Evolutionary conservation across 495 filamentous ascomycete genomes (phyloP).

Genomic region (Trichoderma orchidacearum): DNA sequence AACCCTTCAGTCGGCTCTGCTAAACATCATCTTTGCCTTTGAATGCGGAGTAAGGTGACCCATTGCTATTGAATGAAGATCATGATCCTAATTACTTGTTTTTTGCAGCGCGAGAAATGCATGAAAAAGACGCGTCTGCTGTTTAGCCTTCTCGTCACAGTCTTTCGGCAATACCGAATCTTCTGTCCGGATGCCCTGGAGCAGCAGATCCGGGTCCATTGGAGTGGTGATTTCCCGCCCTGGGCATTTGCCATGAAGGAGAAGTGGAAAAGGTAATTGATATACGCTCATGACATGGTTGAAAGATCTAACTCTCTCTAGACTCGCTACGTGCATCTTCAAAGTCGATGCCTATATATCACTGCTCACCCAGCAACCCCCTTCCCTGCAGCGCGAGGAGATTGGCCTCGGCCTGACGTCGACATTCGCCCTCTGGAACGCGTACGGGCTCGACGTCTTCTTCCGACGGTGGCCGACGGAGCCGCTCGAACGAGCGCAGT

Average conservation of each 20-base stretch:
- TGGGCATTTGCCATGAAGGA: neutral
- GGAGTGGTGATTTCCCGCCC: neutral
- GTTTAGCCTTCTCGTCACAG: neutral
- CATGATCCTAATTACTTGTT: neutral
- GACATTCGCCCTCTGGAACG: conserved; percentile 8
- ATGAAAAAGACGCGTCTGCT: neutral
- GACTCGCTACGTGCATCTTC: conserved; percentile 10
- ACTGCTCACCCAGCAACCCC: conserved; percentile 9
- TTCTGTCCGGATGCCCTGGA: neutral
- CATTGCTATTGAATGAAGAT: neutral
- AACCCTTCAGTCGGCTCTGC: neutral
- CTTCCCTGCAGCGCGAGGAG: conserved; percentile 8
- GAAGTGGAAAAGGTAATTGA: conserved; percentile 1
- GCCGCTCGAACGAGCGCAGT: conserved; percentile 5
- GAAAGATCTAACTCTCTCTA: neutral
- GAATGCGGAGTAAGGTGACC: neutral
- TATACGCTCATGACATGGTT: neutral
- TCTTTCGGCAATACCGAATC: neutral
- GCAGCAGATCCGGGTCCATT: neutral
- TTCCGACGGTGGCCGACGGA: conserved; percentile 7
- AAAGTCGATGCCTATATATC: conserved; percentile 14
- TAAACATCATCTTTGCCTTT: conserved; percentile 2
- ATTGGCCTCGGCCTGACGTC: conserved; percentile 7
- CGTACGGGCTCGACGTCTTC: conserved; percentile 8
- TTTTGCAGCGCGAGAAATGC: neutral